These are phyloP conservation scores for Colletotrichum higginsianum DNA, from an alignment of 2,329 filamentous ascomycete species.

Conservation along the genomic window DNA sequence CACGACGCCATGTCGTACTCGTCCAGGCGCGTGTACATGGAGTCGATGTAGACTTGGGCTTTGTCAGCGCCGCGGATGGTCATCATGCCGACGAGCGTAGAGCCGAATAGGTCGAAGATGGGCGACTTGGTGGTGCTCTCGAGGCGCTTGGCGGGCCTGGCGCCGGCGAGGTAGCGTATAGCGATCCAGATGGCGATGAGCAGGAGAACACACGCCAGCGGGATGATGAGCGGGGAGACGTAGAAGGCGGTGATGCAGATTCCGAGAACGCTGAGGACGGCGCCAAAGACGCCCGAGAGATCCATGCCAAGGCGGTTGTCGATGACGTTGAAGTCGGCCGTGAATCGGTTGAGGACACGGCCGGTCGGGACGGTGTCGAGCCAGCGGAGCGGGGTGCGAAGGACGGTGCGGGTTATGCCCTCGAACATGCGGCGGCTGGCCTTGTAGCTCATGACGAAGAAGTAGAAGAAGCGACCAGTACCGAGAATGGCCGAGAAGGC, in stretches of 20 bases:
- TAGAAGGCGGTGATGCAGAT: constrained; percentile 78
- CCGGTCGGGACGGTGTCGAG: constrained; percentile 85
- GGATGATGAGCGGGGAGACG: constrained; percentile 77
- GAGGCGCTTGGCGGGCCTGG: constrained; percentile 82
- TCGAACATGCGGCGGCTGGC: constrained; percentile 80
- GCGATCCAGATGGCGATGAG: constrained; percentile 71
- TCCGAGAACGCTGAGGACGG: constrained; percentile 74
- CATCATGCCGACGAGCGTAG: constrained; percentile 78
- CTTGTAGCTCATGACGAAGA: constrained; percentile 75
- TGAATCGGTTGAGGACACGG: constrained; percentile 83
- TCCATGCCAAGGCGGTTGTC: constrained; percentile 78
- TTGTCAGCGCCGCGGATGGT: constrained; percentile 85
- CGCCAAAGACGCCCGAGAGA: constrained; percentile 71
- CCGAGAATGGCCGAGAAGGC: constrained; percentile 70
- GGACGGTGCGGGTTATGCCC: constrained; percentile 75
- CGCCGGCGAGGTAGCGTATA: constrained; percentile 75
- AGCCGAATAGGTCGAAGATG: constrained; percentile 85
- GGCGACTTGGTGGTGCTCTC: constrained; percentile 85
- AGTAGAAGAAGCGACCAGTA: constrained; percentile 73
- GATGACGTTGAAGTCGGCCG: constrained; percentile 81
- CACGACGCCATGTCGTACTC: constrained; percentile 76
- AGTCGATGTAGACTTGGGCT: constrained; percentile 74
- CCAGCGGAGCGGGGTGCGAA: constrained; percentile 83
- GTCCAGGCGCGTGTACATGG: constrained; percentile 80
- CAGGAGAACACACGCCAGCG: constrained; percentile 73